A percentile compares a stretch with the other conserved stretches of the same genome.
Conservation (phyloP, 140 eudicot genomes). For the Ambrosia hybrid region DNA sequence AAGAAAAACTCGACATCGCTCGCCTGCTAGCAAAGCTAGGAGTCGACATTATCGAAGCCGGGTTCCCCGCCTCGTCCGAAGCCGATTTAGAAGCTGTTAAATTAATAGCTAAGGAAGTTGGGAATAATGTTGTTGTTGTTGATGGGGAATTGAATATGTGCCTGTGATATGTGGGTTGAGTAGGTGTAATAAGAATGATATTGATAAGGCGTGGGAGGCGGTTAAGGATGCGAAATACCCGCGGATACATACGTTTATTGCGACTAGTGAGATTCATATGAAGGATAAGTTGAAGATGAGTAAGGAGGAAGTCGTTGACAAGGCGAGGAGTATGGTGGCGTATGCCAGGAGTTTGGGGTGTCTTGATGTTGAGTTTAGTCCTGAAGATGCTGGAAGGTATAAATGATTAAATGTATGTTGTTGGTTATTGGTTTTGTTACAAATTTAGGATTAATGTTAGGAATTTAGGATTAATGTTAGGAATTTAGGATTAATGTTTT, state of each 20-base stretch:
- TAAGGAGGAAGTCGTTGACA: slow-evolving; percentile 29
- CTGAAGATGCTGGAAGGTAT: slow-evolving; percentile 38
- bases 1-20: slow-evolving; percentile 32
- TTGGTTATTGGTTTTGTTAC: no score
- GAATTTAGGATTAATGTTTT: no score
- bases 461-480: no score
- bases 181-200: slow-evolving; percentile 28
- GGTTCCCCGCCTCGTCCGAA: slow-evolving; percentile 32
- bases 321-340: slow-evolving; percentile 28
- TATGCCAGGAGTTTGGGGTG: slow-evolving; percentile 34
- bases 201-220: slow-evolving; percentile 35
- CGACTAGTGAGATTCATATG: slow-evolving; percentile 37
- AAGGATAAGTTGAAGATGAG: slow-evolving; percentile 26
- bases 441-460: no score
- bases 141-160: slow-evolving; percentile 9
- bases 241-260: slow-evolving; percentile 22
- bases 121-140: slow-evolving; percentile 1
- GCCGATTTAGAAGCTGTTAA: slow-evolving; percentile 34
- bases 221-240: slow-evolving; percentile 31
- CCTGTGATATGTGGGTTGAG: slow-evolving; percentile 34
- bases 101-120: slow-evolving; percentile 32
- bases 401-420: no score
- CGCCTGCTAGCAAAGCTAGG: slow-evolving; percentile 29
- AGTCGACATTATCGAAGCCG: slow-evolving; percentile 38
- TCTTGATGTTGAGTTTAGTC: slow-evolving; percentile 26